Evolutionary conservation across 2,329 filamentous ascomycete species (phyloP), one percentile per base, ranked within the genome.

Genomic region (Metarhizium sp.): DNA sequence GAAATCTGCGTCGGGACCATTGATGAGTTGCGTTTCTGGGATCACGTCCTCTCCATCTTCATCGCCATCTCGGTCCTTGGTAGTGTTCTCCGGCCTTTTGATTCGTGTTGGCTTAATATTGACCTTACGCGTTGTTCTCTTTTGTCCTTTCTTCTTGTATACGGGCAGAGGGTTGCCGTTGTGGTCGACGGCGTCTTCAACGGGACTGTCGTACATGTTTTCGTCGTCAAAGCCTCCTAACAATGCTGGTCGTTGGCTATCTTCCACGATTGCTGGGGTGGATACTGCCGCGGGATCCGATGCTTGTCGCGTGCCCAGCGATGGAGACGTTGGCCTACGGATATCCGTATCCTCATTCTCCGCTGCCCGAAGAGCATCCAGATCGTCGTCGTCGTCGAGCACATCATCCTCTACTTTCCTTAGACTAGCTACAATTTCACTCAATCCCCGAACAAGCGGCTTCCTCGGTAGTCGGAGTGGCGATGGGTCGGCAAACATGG

Each of bases 71-170:
- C 68, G 64, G n/a, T 63, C 66, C 25, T 50, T 48, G 4, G 60
- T 55, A 4, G 63, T 59, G 34, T 66, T 61, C 16, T 67, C 59
- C 25, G 78, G 76, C 42, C 82, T 77, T 63, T 77, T 79, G 6
- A 67, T 66, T 55, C 73, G 67, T 0, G 71, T 77, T 2, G 81
- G 82, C 59, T 73, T 76, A 73, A 87, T 88, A 57, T 85, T 90
- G 55, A 81, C 77, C 50, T 78, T 75, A 59, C 85, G 77, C 3
- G 89, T 92, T 55, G 88, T 90, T 58, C 89, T 78, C 75, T 94
- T 94, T 67, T 88, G 80, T 0, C 88, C 88, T 74, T 88, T 89
- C 79, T 94, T 94, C 77, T 92, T 92, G 75, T 80, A 92, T 1
- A 81, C 70, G 54, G 78, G 81, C 42, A 84, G 67, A 2, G 84